Evolutionary conservation across 2,329 filamentous ascomycete genomes (phyloP).

Genomic region (Plectosphaerella plurivora): DNA sequence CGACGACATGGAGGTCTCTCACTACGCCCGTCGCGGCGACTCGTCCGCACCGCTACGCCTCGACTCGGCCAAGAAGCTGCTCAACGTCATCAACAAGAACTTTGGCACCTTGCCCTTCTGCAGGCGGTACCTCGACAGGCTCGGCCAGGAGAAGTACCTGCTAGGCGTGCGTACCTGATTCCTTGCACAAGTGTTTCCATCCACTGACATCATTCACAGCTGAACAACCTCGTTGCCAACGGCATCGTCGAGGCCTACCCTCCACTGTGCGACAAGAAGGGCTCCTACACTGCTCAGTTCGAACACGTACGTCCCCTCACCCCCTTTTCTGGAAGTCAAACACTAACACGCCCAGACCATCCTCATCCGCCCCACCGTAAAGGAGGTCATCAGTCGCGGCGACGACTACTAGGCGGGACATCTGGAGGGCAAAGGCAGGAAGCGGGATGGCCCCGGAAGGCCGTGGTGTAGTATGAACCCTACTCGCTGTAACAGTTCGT

Average conservation of each 20-base stretch:
- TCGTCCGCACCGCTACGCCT: slow-evolving; percentile 73
- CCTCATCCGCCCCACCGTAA: slow-evolving; percentile 71
- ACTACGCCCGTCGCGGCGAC: slow-evolving; percentile 75
- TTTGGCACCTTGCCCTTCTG: slow-evolving; percentile 92
- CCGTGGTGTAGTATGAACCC: too few relatives aligned
- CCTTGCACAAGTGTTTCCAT: slow-evolving; percentile 16
- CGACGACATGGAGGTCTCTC: slow-evolving; percentile 79
- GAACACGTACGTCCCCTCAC: slow-evolving; percentile 70
- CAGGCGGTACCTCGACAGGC: slow-evolving; percentile 80
- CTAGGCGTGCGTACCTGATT: slow-evolving; percentile 60
- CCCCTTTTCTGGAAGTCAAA: neutral
- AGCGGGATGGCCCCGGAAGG: too few relatives aligned
- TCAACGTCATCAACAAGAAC: slow-evolving; percentile 92
- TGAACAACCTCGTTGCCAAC: slow-evolving; percentile 79
- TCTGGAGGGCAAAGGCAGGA: too few relatives aligned
- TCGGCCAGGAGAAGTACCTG: slow-evolving; percentile 94
- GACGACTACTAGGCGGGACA: slow-evolving; percentile 65
- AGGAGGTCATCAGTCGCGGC: slow-evolving; percentile 82
- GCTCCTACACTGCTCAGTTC: slow-evolving; percentile 89
- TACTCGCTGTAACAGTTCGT: too few relatives aligned
- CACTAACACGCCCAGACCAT: slow-evolving; percentile 52
- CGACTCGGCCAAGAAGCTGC: slow-evolving; percentile 76
- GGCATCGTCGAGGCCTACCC: slow-evolving; percentile 90
- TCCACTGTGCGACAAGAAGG: slow-evolving; percentile 85
- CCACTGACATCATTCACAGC: slow-evolving; percentile 40